Evolutionary conservation across 2,329 filamentous ascomycete species (phyloP).

Genomic region (Mariannaea elegans): DNA sequence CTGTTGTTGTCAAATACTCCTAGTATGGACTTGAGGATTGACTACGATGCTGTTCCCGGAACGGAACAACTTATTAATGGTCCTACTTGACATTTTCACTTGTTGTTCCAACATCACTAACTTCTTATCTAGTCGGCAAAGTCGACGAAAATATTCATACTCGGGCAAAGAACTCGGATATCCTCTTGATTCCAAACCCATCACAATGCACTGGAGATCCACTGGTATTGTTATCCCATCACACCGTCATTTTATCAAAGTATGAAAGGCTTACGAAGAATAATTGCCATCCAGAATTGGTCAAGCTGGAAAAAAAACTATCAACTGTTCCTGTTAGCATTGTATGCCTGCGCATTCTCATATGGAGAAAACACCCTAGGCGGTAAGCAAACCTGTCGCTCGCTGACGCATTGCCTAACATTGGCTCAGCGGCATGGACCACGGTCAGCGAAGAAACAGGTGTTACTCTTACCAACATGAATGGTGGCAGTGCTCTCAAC

Average conservation of each 20-base stretch:
- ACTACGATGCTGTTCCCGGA: slow-evolving; percentile 1
- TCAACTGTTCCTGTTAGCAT: slow-evolving; percentile 2
- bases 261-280: not conserved
- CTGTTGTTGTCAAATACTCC: no score
- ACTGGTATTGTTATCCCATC: not conserved
- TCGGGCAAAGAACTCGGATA: not conserved
- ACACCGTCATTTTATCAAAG: not conserved
- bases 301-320: slow-evolving; percentile 16
- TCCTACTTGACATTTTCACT: not conserved
- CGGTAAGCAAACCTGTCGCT: not conserved
- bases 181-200: slow-evolving; percentile 6
- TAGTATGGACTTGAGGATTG: slow-evolving; percentile 4
- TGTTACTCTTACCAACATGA: slow-evolving; percentile 9
- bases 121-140: not conserved
- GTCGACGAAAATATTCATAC: not conserved
- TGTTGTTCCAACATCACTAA: not conserved
- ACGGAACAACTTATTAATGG: slow-evolving; percentile 7
- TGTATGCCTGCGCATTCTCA: slow-evolving; percentile 13
- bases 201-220: slow-evolving; percentile 1
- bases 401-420: not conserved
- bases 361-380: slow-evolving; percentile 13
- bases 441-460: slow-evolving; percentile 9
- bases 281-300: not conserved
- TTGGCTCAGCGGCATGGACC: slow-evolving; percentile 1
- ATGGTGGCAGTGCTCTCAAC: slow-evolving; percentile 13